Conservation (phyloP, 331 rosid species). For the Acacia concinna region DNA sequence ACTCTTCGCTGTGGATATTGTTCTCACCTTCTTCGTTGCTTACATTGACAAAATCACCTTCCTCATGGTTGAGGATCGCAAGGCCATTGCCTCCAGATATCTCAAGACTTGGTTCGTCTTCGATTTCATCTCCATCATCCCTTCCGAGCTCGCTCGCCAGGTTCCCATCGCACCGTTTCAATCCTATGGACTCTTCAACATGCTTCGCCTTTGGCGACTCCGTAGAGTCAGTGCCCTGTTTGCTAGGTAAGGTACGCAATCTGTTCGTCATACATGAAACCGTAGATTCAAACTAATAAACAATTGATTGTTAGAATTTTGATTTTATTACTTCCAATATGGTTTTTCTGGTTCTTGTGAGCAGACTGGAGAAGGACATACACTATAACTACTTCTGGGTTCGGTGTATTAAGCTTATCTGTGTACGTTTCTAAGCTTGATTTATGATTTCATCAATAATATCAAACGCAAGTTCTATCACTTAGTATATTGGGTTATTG, state of each 20-base stretch:
- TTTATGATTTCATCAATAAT: neutral
- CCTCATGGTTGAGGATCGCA: slow-evolving; percentile 61
- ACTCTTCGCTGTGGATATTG: slow-evolving; percentile 71
- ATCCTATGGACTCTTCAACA: slow-evolving; percentile 75
- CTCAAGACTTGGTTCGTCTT: slow-evolving; percentile 62
- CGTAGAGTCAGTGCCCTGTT: slow-evolving; percentile 86
- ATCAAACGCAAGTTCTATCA: neutral
- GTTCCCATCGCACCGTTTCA: slow-evolving; percentile 51
- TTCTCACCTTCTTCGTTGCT: slow-evolving; percentile 90
- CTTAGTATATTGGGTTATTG: neutral
- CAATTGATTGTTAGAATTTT: no score
- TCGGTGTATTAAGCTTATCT: slow-evolving; percentile 83
- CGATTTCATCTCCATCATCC: slow-evolving; percentile 78
- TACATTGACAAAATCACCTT: slow-evolving; percentile 68
- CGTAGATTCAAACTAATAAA: no score
- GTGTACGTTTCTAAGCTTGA: slow-evolving; percentile 51
- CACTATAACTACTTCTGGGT: slow-evolving; percentile 86
- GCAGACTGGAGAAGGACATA: slow-evolving; percentile 89
- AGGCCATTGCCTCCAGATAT: slow-evolving; percentile 69
- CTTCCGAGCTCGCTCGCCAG: slow-evolving; percentile 66
- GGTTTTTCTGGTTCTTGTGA: slow-evolving; percentile 9
- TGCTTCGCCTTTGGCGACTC: slow-evolving; percentile 98
- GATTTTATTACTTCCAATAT: neutral
- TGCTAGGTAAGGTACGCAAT: slow-evolving; percentile 56
- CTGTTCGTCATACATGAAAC: neutral